phyloP scores from a whole-genome alignment of 352 stramenopile genomes.

The Nothophytophthora sp. region DNA sequence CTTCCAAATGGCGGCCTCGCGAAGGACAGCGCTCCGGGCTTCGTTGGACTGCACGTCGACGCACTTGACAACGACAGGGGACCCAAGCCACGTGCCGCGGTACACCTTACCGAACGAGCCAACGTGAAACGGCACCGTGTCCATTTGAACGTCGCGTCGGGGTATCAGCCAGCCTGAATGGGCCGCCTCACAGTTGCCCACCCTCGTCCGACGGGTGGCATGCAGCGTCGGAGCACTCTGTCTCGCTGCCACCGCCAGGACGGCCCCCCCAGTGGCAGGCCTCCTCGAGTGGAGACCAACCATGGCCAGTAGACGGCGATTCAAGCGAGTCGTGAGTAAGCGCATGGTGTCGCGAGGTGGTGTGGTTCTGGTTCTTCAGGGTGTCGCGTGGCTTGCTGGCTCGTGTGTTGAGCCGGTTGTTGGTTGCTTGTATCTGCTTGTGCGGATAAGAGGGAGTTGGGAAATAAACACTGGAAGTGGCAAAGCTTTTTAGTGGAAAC shows the following conservation, averaged over 20 bases:
- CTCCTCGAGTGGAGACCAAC: constrained; percentile 4
- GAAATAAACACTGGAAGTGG: no score
- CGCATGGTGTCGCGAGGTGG: constrained; percentile 4
- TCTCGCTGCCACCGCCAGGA: not conserved
- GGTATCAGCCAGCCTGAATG: constrained; percentile 1
- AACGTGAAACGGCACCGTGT: not conserved
- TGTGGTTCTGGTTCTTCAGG: not conserved
- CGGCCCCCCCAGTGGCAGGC: not conserved
- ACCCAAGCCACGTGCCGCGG: constrained; percentile 2
- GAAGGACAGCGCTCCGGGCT: not conserved
- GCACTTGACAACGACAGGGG: constrained; percentile 6
- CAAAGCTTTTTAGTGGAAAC: no score
- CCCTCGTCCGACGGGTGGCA: not conserved
- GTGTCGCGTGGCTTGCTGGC: constrained; percentile 6
- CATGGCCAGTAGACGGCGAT: no score
- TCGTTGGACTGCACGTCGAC: not conserved
- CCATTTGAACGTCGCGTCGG: constrained; percentile 1
- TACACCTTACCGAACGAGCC: constrained; percentile 10
- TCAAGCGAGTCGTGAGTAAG: constrained; percentile 8
- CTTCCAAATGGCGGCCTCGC: constrained; percentile 88
- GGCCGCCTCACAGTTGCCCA: not conserved
- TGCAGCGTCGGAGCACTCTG: constrained; percentile 10
- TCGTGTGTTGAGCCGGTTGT: no score
- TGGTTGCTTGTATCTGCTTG: no score
- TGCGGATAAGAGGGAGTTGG: no score